Evolutionary conservation across 805 yeast species (phyloP), one percentile per base, ranked within the genome.

Genomic region (Starmerella etchellsii): DNA sequence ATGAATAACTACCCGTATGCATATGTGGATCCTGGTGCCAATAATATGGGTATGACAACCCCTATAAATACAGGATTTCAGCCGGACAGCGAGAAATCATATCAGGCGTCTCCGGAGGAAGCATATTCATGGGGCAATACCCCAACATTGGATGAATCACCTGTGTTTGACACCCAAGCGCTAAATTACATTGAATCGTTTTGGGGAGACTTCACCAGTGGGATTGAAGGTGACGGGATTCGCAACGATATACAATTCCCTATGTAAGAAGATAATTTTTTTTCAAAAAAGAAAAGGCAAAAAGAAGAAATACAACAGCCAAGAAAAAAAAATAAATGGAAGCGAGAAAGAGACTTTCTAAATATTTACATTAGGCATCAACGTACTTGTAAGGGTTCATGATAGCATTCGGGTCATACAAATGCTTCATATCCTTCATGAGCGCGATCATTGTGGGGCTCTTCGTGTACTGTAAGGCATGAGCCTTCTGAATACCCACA

Each of bases 401-500:
- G 54, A 91, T 91, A 19, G 78, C 81, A 41, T 83, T 80, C 49
- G 96, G 96, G 66, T 91, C 98, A 56, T 74, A 87, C 51, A 73
- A 75, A n/a, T 67, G 52, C 65, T 88, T 91, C 52, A 91, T 62
- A 30, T 75, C 75, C 58, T 77, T 78, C 71, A 91, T 87, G 65
- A 85, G 59, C 31, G 66, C 57, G 44, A 91, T 73, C 59, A 84
- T 87, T 39, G 66, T 64, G 11, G 70, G 76, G 48, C 74, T 73
- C 68, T 87, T 91, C 39, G 94, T 72, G 65, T 88, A 91, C 9
- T 78, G 78, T 51, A 88, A 71, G 59, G 81, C 91, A 56, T 82
- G 81, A 53, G 80, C 84, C 78, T 91, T 91, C 56, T 88, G 96
- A 73, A 91, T 83, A 0, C 98, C 98, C 43, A 91, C 69, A 14